These are phyloP conservation scores for Monascus ruber DNA, from an alignment of 2,329 filamentous ascomycete species.

Conservation along the genomic window DNA sequence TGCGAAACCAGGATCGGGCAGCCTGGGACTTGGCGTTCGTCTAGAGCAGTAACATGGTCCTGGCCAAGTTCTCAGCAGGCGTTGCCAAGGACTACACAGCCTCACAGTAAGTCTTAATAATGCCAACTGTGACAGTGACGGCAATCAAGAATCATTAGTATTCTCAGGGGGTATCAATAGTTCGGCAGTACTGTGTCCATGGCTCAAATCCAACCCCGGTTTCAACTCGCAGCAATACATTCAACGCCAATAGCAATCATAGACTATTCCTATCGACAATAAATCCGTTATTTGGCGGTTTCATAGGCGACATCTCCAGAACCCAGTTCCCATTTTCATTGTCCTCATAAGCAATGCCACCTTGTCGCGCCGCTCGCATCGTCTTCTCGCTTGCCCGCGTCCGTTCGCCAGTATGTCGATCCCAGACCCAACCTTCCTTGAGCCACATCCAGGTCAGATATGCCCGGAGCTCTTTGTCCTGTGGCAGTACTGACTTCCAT, in stretches of 20 bases:
- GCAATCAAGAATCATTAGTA: no score
- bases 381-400: slow-evolving; percentile 28
- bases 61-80: no score
- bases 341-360: slow-evolving; percentile 31
- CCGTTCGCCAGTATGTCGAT: slow-evolving; percentile 53
- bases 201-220: no score
- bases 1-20: no score
- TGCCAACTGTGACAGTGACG: no score
- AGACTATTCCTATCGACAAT: background rate
- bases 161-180: no score
- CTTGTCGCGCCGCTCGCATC: slow-evolving; percentile 25
- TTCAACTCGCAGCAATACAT: no score
- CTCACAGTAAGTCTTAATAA: no score
- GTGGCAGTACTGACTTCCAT: slow-evolving; percentile 76
- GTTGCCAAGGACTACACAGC: no score
- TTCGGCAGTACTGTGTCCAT: no score
- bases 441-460: slow-evolving; percentile 89
- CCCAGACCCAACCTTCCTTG: slow-evolving; percentile 73
- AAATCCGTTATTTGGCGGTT: slow-evolving; percentile 16
- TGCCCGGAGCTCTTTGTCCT: slow-evolving; percentile 80
- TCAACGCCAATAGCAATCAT: background rate
- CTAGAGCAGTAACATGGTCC: no score
- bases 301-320: slow-evolving; percentile 22
- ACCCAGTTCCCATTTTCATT: slow-evolving; percentile 26
- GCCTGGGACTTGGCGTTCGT: no score